Base-by-base conservation (phyloP, 768 basidiomycete genomes). In the Roridomyces roridus region DNA sequence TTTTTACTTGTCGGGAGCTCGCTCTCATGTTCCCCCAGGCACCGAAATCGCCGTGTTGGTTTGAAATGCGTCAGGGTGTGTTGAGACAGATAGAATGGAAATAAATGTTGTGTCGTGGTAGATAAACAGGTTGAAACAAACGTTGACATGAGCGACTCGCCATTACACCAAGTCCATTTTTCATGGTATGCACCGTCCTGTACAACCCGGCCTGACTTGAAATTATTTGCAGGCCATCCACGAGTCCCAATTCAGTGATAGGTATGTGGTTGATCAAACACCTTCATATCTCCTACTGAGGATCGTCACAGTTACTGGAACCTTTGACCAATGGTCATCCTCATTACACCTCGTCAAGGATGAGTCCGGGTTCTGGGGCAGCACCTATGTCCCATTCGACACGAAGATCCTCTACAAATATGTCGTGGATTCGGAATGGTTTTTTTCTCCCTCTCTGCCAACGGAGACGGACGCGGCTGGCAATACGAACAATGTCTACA, bases 311-410 rank as follows among this genome's bases (percentile, higher is more conserved):
- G 59, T 87, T 53, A 91, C 89, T 20, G 91, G 91, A 34, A 82
- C 87, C 26, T 93, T 92, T 69, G 91, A 93, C 78, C 74, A 88
- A 88, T 91, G 88, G 88, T 77, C 85, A 24, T 72, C 74, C 55
- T 85, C 87, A 34, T 71, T 80, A 42, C 79, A 71, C 55, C 83
- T 91, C 57, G 72, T 74, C 23, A 86, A 80, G 67, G 78, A 75
- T 18, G 72, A 77, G 17, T 66, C 72, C 25, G 86, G 85, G 5
- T 93, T 91, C 70, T 73, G 77, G 49, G 84, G 79, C 20, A 76
- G 71, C 5, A 73, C 82, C 21, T 67, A 72, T 45, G 74, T 92
- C 26, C 86, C 88, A 1, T 91, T 83, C 83, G 83, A 77, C 43
- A 67, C 81, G 46, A 87, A 84, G 65, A 74, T 90, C 53, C 65